These are phyloP conservation scores for Vanrija sp. DNA, from an alignment of 1,284 basidiomycete genomes.

Conservation along the genomic window DNA sequence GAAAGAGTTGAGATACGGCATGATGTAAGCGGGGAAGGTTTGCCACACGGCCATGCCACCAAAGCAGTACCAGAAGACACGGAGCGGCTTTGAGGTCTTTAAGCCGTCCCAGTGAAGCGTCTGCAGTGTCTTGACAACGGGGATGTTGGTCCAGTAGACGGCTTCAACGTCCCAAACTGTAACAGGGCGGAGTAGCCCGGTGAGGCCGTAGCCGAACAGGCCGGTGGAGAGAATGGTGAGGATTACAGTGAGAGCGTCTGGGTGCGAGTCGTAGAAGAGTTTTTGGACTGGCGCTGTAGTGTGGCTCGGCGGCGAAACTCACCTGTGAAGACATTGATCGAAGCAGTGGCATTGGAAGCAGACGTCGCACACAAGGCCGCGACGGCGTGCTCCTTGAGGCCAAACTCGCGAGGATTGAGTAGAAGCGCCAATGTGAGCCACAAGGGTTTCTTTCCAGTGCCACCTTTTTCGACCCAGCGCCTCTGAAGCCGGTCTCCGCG, in stretches of 20 bases:
- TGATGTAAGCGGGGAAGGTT: slow-evolving; percentile 53
- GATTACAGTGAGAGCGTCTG: slow-evolving; percentile 58
- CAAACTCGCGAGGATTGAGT: slow-evolving; percentile 60
- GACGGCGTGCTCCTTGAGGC: slow-evolving; percentile 61
- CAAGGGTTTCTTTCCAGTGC: slow-evolving; percentile 17
- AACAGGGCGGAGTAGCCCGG: slow-evolving; percentile 37
- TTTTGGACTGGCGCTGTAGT: slow-evolving; percentile 50
- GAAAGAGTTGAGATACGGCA: slow-evolving; percentile 35
- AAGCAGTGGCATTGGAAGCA: slow-evolving; percentile 55
- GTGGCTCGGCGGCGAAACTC: too few relatives aligned
- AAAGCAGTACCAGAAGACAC: slow-evolving; percentile 58
- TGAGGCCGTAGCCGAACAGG: slow-evolving; percentile 62
- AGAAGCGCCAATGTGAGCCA: slow-evolving; percentile 47
- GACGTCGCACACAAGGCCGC: slow-evolving; percentile 61
- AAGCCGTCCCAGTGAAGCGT: slow-evolving; percentile 38
- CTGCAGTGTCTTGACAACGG: slow-evolving; percentile 32
- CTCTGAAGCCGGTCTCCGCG: slow-evolving; percentile 49
- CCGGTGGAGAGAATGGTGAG: slow-evolving; percentile 64
- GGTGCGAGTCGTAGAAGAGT: slow-evolving; percentile 58
- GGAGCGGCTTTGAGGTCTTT: slow-evolving; percentile 57
- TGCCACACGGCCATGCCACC: slow-evolving; percentile 21
- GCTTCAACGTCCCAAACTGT: slow-evolving; percentile 19
- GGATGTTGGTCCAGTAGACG: slow-evolving; percentile 46
- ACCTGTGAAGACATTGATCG: slow-evolving; percentile 58
- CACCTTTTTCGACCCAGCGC: slow-evolving; percentile 48